phyloP scores from a whole-genome alignment of 2,329 filamentous ascomycete genomes.

The Xylariaceae sp. region DNA sequence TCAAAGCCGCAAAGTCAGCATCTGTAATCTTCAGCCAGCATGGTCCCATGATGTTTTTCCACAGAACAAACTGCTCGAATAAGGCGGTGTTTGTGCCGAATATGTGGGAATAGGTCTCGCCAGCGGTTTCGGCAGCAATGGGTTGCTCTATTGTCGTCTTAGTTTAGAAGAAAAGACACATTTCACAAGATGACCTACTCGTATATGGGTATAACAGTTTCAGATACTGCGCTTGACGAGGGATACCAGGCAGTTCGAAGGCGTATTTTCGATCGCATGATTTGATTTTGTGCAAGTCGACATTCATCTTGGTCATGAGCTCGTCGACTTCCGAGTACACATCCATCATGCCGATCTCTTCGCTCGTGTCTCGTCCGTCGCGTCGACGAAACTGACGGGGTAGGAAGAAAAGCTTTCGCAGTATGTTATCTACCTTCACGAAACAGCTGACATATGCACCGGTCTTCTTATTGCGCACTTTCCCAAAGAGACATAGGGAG shows the following conservation, averaged over 20 bases:
- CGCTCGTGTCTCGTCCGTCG: conserved; percentile 64
- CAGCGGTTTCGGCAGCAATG: conserved; percentile 65
- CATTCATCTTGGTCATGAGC: conserved; percentile 82
- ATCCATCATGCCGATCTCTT: conserved; percentile 80
- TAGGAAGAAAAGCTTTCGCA: conserved; percentile 89
- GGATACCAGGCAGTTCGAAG: conserved; percentile 84
- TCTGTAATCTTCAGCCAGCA: conserved; percentile 93
- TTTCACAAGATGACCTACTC: conserved; percentile 45
- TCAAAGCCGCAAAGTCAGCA: conserved; percentile 77
- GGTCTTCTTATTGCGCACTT: conserved; percentile 85
- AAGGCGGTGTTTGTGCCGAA: conserved; percentile 91
- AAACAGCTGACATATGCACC: conserved; percentile 84
- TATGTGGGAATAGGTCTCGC: conserved; percentile 88
- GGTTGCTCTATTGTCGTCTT: conserved; percentile 50
- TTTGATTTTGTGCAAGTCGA: conserved; percentile 92
- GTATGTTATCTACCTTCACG: conserved; percentile 90
- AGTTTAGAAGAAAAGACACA: conserved; percentile 10
- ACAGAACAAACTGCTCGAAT: conserved; percentile 97
- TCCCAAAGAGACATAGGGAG: conserved; percentile 89
- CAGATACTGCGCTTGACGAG: conserved; percentile 84
- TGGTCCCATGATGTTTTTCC: conserved; percentile 98
- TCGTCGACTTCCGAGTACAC: conserved; percentile 86
- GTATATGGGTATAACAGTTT: conserved; percentile 96
- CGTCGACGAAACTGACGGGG: conserved; percentile 62
- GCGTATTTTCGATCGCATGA: conserved; percentile 86